Evolutionary conservation across 805 yeast species (phyloP).

Genomic region (Myxozyma geophila): DNA sequence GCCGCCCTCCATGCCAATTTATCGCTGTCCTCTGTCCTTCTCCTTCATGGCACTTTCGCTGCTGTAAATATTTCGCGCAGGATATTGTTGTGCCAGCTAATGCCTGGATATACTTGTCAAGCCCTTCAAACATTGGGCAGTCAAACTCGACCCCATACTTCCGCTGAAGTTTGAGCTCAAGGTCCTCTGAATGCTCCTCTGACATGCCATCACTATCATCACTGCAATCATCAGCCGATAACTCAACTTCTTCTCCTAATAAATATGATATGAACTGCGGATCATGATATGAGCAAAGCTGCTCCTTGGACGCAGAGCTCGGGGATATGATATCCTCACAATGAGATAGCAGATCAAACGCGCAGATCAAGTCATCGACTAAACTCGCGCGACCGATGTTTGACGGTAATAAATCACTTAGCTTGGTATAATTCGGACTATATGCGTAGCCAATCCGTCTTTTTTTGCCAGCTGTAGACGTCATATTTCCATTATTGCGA

Average conservation of each 20-base stretch:
- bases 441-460: conserved; percentile 39
- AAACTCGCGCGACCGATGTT: conserved; percentile 57
- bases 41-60: not conserved
- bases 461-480: not conserved
- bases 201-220: not conserved
- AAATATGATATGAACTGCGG: conserved; percentile 49
- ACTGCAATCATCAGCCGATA: conserved; percentile 33
- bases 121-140: conserved; percentile 63
- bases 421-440: conserved; percentile 32
- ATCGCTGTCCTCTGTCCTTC: conserved; percentile 49
- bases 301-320: conserved; percentile 45
- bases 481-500: not conserved
- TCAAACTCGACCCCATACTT: conserved; percentile 61
- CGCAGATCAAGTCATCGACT: conserved; percentile 50
- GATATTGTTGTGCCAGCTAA: conserved; percentile 64
- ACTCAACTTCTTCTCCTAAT: conserved; percentile 39
- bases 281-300: conserved; percentile 58
- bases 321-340: conserved; percentile 43
- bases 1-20: conserved; percentile 85
- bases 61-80: conserved; percentile 50
- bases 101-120: conserved; percentile 55
- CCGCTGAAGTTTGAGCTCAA: conserved; percentile 31
- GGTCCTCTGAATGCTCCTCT: conserved; percentile 5
- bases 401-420: conserved; percentile 55
- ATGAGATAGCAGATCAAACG: conserved; percentile 47